A percentile compares a stretch with the other conserved stretches of the same genome.
Evolutionary conservation across 768 basidiomycete genomes (phyloP).

Genomic region (Serendipita sp.): DNA sequence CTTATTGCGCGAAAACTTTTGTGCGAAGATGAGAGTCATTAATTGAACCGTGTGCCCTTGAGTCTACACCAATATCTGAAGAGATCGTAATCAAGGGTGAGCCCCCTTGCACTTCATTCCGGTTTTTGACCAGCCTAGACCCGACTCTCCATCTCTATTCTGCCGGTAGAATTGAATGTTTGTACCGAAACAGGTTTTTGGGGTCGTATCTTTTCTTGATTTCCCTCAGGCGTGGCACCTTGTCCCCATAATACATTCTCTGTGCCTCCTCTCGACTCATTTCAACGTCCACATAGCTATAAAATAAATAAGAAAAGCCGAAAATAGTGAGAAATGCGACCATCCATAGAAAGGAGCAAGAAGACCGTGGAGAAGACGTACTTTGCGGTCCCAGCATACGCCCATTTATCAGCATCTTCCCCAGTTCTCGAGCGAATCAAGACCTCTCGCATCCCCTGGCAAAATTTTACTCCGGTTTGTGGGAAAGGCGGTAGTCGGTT

Average conservation of each 20-base stretch:
- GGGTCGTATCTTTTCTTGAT: constrained; percentile 72
- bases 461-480: constrained; percentile 15
- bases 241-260: constrained; percentile 46
- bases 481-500: background rate
- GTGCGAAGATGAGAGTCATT: too few relatives aligned
- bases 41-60: too few relatives aligned
- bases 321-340: background rate
- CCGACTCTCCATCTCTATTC: too few relatives aligned
- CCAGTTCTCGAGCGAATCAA: background rate
- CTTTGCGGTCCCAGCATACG: constrained; percentile 7
- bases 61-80: too few relatives aligned
- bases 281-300: constrained; percentile 8
- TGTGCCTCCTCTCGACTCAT: constrained; percentile 14
- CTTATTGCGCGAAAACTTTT: too few relatives aligned
- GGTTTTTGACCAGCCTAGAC: too few relatives aligned
- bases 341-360: background rate
- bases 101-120: too few relatives aligned
- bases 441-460: constrained; percentile 15
- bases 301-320: too few relatives aligned
- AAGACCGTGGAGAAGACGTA: background rate
- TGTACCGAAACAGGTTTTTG: constrained; percentile 11
- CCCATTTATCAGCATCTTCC: constrained; percentile 4
- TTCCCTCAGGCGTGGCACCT: constrained; percentile 52
- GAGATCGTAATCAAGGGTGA: too few relatives aligned
- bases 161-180: background rate